A percentile compares a stretch with the other conserved stretches of the same genome.
Evolutionary conservation across 2,329 filamentous ascomycete species (phyloP).

Genomic region (Xylariaceae sp.): DNA sequence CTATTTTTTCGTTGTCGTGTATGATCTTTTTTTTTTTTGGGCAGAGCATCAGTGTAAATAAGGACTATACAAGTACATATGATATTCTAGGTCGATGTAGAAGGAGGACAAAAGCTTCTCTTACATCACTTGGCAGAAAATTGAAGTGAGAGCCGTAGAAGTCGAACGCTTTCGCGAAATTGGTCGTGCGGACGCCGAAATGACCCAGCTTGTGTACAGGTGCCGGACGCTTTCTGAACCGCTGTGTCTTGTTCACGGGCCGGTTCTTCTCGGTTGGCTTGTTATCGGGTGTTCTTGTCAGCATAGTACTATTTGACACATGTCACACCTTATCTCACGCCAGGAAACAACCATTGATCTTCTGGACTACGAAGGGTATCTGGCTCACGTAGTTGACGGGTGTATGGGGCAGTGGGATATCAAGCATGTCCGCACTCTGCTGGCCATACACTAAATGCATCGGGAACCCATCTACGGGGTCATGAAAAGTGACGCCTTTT

Average conservation of each 20-base stretch:
- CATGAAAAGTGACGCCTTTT: slow-evolving; percentile 47
- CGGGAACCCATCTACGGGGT: slow-evolving; percentile 52
- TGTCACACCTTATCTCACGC: not conserved
- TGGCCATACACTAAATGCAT: slow-evolving; percentile 58
- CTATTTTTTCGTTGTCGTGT: slow-evolving; percentile 35
- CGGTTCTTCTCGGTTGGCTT: slow-evolving; percentile 46
- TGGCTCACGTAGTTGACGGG: slow-evolving; percentile 43
- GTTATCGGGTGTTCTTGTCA: not conserved
- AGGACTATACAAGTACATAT: not conserved
- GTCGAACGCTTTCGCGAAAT: slow-evolving; percentile 45
- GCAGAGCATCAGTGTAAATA: slow-evolving; percentile 1
- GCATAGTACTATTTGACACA: not conserved
- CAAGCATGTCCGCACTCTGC: slow-evolving; percentile 32
- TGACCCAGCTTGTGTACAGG: slow-evolving; percentile 52
- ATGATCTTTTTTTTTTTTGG: slow-evolving; percentile 27
- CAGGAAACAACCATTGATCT: not conserved
- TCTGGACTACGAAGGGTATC: no score
- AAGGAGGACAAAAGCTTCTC: slow-evolving; percentile 8
- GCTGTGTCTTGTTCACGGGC: slow-evolving; percentile 45
- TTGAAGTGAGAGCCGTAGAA: slow-evolving; percentile 51
- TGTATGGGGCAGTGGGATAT: slow-evolving; percentile 38
- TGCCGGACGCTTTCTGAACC: slow-evolving; percentile 47
- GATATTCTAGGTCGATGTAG: not conserved
- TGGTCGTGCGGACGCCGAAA: slow-evolving; percentile 50
- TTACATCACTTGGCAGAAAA: slow-evolving; percentile 47